Conservation (phyloP, 1,284 basidiomycete genomes). For the Termitomyces sp. region DNA sequence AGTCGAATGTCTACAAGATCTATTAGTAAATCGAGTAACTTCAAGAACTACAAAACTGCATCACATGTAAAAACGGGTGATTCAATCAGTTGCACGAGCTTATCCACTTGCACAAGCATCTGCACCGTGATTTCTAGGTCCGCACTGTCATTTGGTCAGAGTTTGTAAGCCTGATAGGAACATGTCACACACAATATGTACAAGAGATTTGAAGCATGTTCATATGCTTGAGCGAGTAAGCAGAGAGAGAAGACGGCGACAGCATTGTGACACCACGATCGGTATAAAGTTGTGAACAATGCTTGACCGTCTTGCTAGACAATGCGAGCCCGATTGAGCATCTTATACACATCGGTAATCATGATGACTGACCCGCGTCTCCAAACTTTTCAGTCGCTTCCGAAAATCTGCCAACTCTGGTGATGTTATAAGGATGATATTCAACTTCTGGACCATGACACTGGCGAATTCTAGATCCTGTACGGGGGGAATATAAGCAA, state of each 20-base stretch:
- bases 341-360: background rate
- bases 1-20: constrained; percentile 76
- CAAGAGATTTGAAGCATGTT: constrained; percentile 96
- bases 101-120: constrained; percentile 95
- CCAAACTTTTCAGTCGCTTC: constrained; percentile 86
- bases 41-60: constrained; percentile 18
- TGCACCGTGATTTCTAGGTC: constrained; percentile 95
- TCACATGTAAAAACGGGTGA: constrained; percentile 96
- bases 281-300: constrained; percentile 88
- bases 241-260: constrained; percentile 96
- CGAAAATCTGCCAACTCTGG: constrained; percentile 94
- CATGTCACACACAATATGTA: constrained; percentile 79
- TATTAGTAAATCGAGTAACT: constrained; percentile 6
- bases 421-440: constrained; percentile 94
- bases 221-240: constrained; percentile 95
- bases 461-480: constrained; percentile 96
- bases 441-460: constrained; percentile 96
- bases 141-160: constrained; percentile 50
- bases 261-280: constrained; percentile 98
- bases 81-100: constrained; percentile 96
- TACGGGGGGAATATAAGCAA: background rate
- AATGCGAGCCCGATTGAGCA: background rate
- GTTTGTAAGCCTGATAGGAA: background rate
- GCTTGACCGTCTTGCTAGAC: constrained; percentile 86
- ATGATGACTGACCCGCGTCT: constrained; percentile 69